Conservation (phyloP, 331 rosid species). For the Quercus tomentella region DNA sequence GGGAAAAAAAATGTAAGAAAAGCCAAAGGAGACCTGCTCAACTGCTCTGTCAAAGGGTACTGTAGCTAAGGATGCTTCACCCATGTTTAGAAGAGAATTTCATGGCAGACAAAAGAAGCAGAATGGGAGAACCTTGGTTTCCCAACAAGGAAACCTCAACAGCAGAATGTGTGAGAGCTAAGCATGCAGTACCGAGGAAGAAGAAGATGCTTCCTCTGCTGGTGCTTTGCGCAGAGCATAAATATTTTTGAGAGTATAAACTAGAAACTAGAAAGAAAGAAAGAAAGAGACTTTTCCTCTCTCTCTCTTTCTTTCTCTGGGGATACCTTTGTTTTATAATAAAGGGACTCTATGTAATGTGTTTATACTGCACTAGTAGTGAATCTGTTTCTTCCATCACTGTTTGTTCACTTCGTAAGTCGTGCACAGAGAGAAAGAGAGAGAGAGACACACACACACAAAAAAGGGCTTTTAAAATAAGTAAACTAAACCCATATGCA, state of each 20-base stretch:
- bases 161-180: conserved; percentile 36
- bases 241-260: not conserved
- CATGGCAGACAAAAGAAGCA: conserved; percentile 33
- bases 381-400: conserved; percentile 44
- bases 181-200: conserved; percentile 10
- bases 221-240: conserved; percentile 25
- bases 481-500: conserved; percentile 32
- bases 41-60: conserved; percentile 70
- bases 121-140: conserved; percentile 18
- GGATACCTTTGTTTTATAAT: conserved; percentile 19
- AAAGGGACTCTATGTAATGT: not conserved
- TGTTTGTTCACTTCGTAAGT: conserved; percentile 41
- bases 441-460: not conserved
- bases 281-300: conserved; percentile 1
- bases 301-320: conserved; percentile 18
- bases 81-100: conserved; percentile 52
- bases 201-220: conserved; percentile 26
- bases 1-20: not conserved
- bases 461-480: not conserved
- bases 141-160: conserved; percentile 34
- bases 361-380: not conserved
- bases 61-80: conserved; percentile 43
- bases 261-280: conserved; percentile 9
- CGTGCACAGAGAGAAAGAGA: conserved; percentile 34
- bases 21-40: conserved; percentile 55